Evolutionary conservation across 129 eudicot genomes (phyloP).

Genomic region (Artemisia annua): DNA sequence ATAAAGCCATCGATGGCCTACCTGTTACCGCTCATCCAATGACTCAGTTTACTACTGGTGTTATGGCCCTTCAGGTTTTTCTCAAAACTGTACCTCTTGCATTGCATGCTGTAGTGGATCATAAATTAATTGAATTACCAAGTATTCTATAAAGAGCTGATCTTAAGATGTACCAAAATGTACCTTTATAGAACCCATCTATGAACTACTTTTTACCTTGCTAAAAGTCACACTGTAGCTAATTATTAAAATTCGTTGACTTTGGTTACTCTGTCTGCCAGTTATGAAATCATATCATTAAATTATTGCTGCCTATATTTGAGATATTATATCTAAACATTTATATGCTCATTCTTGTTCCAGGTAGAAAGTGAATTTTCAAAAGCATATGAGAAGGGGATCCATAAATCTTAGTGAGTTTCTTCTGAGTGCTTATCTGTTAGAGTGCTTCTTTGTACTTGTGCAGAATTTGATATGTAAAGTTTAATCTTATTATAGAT

Average conservation of each 20-base stretch:
- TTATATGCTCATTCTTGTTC: constrained; percentile 19
- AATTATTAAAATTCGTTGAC: background rate
- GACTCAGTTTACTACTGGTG: too few relatives aligned
- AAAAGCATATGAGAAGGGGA: constrained; percentile 98
- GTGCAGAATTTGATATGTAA: constrained; percentile 12
- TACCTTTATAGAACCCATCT: background rate
- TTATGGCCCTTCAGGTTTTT: too few relatives aligned
- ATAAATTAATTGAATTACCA: background rate
- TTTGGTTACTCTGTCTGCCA: background rate
- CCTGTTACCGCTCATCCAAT: too few relatives aligned
- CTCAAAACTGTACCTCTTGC: background rate
- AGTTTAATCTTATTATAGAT: constrained; percentile 43
- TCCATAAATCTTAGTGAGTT: constrained; percentile 90
- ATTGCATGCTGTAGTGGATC: constrained; percentile 5
- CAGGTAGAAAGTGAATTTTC: constrained; percentile 97
- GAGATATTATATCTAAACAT: constrained; percentile 13
- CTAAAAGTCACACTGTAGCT: constrained; percentile 8
- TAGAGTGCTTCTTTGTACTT: constrained; percentile 6
- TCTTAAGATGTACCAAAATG: background rate
- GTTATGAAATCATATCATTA: constrained; percentile 5
- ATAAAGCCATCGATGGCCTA: too few relatives aligned
- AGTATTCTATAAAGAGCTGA: background rate
- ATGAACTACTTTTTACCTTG: background rate
- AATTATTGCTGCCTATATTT: constrained; percentile 1
- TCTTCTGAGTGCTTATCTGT: constrained; percentile 4